phyloP scores from a whole-genome alignment of 805 yeast species.

The Ogataea henricii region DNA sequence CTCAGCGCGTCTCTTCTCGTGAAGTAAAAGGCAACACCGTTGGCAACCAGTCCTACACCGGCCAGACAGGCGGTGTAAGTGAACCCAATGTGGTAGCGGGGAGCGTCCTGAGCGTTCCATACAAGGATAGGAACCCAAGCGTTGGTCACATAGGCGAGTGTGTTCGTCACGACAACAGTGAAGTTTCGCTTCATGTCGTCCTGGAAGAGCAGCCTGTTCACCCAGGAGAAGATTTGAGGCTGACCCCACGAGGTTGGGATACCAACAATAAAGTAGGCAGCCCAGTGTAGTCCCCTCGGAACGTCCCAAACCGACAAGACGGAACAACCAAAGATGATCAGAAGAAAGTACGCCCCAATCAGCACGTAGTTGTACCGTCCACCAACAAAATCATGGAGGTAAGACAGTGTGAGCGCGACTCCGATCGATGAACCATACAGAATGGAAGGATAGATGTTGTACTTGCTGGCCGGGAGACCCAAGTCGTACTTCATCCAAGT shows the following conservation, averaged over 20 bases:
- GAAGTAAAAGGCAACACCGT: conserved; percentile 26
- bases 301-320: conserved; percentile 50
- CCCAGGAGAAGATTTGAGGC: conserved; percentile 58
- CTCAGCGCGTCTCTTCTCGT: conserved; percentile 24
- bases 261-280: conserved; percentile 48
- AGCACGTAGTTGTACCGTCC: conserved; percentile 41
- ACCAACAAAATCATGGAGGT: conserved; percentile 39
- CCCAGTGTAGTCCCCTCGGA: conserved; percentile 52
- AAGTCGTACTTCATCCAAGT: conserved; percentile 45
- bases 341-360: conserved; percentile 40
- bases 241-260: conserved; percentile 55
- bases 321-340: conserved; percentile 43
- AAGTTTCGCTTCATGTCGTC: conserved; percentile 46
- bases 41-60: conserved; percentile 35
- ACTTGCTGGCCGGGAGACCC: conserved; percentile 35
- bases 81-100: conserved; percentile 41
- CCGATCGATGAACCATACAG: conserved; percentile 42
- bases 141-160: conserved; percentile 42
- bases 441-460: conserved; percentile 45
- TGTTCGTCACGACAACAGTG: conserved; percentile 43
- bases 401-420: conserved; percentile 38
- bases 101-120: conserved; percentile 41
- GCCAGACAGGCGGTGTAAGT: conserved; percentile 39
- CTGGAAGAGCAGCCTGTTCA: conserved; percentile 45
- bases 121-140: conserved; percentile 44